Base-by-base conservation (phyloP, 805 yeast species). In the Candida railenensis region DNA sequence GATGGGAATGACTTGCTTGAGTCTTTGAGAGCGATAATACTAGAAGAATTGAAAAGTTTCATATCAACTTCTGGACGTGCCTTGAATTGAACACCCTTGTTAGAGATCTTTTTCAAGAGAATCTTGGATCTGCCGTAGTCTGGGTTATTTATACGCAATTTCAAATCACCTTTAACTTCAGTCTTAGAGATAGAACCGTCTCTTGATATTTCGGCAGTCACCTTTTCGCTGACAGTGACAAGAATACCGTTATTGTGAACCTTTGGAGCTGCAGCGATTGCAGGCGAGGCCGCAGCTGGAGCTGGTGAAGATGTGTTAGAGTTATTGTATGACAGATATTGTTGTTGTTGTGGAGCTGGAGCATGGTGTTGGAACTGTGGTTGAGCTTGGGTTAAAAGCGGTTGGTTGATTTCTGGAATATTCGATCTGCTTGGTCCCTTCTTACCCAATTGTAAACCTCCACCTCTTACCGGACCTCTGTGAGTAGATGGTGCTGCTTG, bases 51-150 rank as follows among this genome's bases (percentile, higher is more conserved):
- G 65, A 92, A 94, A 59, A 80, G 66, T 37, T 70, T 71, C 59
- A 87, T 85, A 69, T 94, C 97, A 53, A 94, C 95, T 63, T 92
- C 91, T 52, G 99, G 99, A 73, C 94, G 97, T 14, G 98, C 90
- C 67, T 91, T 91, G 73, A 80, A 94, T 61, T 85, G 90, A 40
- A 82, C 72, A 52, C 71, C 81, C 14, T 76, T 67, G 37, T 72
- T 67, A 25, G 77, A 76, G 19, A 67, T 73, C 37, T 82, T 74
- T 37, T 71, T 65, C 53, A 91, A 70, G 50, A 78, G 60, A 48
- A 94, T 76, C 61, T 79, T 80, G 46, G 89, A 79, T 54, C 77
- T 78, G 12, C 95, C 82, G 53, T 84, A 74, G 34, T 76, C 79
- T n/a, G 86, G 73, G 58, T 90, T 80, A 63, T 86, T 90, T 52